Evolutionary conservation across 345 rosid genomes (phyloP).

Genomic region (Dipteronia sinensis): DNA sequence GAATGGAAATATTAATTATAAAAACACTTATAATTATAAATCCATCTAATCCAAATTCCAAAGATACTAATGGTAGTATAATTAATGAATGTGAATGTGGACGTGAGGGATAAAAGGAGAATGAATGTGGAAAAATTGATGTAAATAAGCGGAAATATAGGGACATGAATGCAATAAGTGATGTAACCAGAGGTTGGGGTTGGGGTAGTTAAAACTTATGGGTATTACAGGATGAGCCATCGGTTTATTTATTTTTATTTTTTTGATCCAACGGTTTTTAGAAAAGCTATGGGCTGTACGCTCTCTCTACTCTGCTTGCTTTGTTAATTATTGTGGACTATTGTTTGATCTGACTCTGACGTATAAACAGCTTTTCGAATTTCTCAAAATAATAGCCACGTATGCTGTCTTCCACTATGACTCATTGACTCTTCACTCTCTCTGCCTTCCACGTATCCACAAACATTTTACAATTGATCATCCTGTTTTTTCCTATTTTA

Average conservation of each 20-base stretch:
- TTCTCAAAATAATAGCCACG: slow-evolving; percentile 10
- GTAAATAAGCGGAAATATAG: background rate
- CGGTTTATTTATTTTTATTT: background rate
- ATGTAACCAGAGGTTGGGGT: slow-evolving; percentile 3
- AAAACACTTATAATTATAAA: too few species aligned
- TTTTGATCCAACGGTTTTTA: slow-evolving; percentile 37
- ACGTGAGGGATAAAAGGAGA: too few species aligned
- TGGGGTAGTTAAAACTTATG: background rate
- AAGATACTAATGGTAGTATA: too few species aligned
- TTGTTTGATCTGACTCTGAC: slow-evolving; percentile 1
- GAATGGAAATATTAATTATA: too few species aligned
- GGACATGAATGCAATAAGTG: slow-evolving; percentile 18
- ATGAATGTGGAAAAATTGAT: background rate
- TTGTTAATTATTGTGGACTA: too few species aligned
- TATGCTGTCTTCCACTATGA: background rate
- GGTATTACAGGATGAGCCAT: background rate
- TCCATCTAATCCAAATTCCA: too few species aligned
- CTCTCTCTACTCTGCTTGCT: background rate
- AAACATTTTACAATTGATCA: background rate
- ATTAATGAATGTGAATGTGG: too few species aligned
- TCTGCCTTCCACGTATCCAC: slow-evolving; percentile 15
- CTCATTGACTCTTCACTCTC: background rate
- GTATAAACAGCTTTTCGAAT: slow-evolving; percentile 10
- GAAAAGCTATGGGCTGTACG: slow-evolving; percentile 36
- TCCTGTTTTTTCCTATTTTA: too few species aligned